phyloP scores from a whole-genome alignment of 352 stramenopile genomes.

The Phytophthora nicotianae region DNA sequence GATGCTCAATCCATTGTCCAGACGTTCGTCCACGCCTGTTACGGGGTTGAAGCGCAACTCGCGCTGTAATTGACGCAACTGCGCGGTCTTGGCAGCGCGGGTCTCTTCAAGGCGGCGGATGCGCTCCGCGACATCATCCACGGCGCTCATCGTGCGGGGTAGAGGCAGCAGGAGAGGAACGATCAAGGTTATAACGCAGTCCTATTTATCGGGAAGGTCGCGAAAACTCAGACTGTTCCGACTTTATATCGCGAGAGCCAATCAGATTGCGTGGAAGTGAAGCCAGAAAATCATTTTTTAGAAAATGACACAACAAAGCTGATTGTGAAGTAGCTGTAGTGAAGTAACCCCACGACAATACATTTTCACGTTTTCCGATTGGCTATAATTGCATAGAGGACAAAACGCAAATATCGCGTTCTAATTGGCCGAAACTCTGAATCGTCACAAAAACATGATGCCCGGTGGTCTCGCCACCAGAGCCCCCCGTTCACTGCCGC shows the following conservation, averaged over 20 bases:
- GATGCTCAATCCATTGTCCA: constrained; percentile 44
- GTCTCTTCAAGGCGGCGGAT: constrained; percentile 59
- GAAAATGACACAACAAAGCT: not conserved
- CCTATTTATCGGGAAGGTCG: too few species aligned
- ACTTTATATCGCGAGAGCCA: constrained; percentile 23
- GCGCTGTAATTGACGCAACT: constrained; percentile 53
- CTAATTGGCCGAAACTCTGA: constrained; percentile 35
- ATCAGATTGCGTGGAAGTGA: constrained; percentile 10
- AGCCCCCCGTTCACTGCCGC: constrained; percentile 31
- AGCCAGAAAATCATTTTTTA: not conserved
- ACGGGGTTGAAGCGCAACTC: constrained; percentile 53
- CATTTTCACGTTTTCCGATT: too few species aligned
- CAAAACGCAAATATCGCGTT: constrained; percentile 7
- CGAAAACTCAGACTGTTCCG: constrained; percentile 13
- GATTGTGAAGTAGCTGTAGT: too few species aligned
- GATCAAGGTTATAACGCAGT: too few species aligned
- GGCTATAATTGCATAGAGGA: constrained; percentile 3
- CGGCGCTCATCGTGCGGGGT: constrained; percentile 53
- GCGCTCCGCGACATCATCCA: constrained; percentile 68
- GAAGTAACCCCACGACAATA: too few species aligned
- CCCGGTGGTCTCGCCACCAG: constrained; percentile 34
- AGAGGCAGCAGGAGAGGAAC: not conserved
- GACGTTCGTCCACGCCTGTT: constrained; percentile 57
- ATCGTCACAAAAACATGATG: constrained; percentile 48
- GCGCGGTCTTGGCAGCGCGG: constrained; percentile 43